Evolutionary conservation across 1,284 basidiomycete species (phyloP), one percentile per base, ranked within the genome.

Genomic region (Ceratobasidium sp.): DNA sequence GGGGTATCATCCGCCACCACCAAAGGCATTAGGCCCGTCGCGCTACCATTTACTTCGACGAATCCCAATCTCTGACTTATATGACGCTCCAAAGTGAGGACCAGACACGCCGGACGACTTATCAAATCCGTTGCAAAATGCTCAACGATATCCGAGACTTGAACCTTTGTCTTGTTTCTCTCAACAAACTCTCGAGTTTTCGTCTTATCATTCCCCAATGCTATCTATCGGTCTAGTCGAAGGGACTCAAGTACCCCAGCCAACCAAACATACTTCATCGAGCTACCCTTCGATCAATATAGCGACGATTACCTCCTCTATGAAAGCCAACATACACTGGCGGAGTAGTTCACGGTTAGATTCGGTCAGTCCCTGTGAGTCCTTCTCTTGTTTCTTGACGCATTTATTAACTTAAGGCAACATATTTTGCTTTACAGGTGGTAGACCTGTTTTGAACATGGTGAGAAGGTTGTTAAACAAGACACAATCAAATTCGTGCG

Each of bases 331-430:
- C 31, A 60, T 36, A 63, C 60, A 14, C 7, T 63, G 14, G 47
- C 44, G 41, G 11, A 22, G 27, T 2, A n/a, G 27, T 63, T 63
- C 24, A 63, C 48, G 60, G 44, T 63, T 63, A n/a, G 41, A 24
- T 63, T 63, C 22, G 60, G 60, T 14, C 36, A 44, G 22, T 44
- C 60, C 15, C 24, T 63, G 44, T 63, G 44, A 63, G 60, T 60
- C 11, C 8, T 29, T 3, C 9, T 47, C 50, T 15, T 44, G 36
- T 60, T 36, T 47, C 19, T 22, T 11, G 2, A 48, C 5, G 9
- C 36, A 41, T 41, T 41, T 4, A 41, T 5, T 11, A 41, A 63
- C 14, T 22, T 48, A 27, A 47, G 5, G 24, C 29, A 11, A 24
- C 17, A 50, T 2, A 36, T 19, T 60, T 22, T 2, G 29, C 29